Evolutionary conservation across 768 basidiomycete species (phyloP), one percentile per base, ranked within the genome.

Genomic region (Termitomyces sp.): DNA sequence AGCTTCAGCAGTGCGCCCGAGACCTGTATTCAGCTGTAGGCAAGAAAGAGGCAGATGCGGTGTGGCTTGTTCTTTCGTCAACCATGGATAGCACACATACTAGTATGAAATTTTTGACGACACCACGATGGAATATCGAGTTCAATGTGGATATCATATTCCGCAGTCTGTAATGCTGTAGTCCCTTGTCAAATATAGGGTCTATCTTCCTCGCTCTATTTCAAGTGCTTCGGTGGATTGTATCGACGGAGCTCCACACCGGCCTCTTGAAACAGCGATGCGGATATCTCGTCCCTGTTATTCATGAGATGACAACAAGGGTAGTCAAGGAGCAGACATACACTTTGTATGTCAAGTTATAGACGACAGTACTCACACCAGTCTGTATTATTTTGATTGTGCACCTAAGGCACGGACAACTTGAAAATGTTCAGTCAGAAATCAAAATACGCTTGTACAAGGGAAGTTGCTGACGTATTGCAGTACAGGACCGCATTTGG

Each of bases 321-420:
- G 42, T 9, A 38, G 14, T 55, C 42, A 42, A 6, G 20, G 47
- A 13, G 30, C 45, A 48, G 16, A 79, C 90, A 65, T 63, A 92
- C 97, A 98, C 92, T 78, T 93, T 94, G 73, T 99, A 99, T 53
- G 86, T 86, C 55, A 98, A 74, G 69, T 94, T 96, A 69, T 98
- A 99, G 5, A 98, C 91, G 4, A 99, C 96, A 57, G 86, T 87
- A 59, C 82, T 86, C 20, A 98, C 88, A 0, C 95, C 96, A 22
- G 87, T 89, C 68, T 99, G 96, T 28, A 98, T 94, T 63, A 98
- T 98, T 71, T 98, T 98, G 72, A 98, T 86, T 0, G 95, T 93
- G 68, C 97, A 99, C 62, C 83, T 86, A n/a, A 98, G 77, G 69
- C 97, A 99, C 0, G 97, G 97, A 65, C 97, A 99, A n/a, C 95